Evolutionary conservation across 2,329 filamentous ascomycete species (phyloP).

Genomic region (Myriosclerotinia curreyana): DNA sequence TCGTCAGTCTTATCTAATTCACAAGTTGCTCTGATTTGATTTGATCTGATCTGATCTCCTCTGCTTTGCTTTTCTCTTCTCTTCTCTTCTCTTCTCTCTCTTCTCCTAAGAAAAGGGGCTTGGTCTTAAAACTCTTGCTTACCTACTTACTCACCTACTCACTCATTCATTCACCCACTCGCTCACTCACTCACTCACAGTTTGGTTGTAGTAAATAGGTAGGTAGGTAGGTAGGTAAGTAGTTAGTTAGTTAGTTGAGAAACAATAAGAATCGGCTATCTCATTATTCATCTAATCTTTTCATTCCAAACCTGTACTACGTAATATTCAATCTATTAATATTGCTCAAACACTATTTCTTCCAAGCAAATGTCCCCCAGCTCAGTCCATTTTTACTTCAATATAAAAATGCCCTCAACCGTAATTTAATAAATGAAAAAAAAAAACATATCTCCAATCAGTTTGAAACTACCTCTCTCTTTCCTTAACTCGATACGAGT

Average conservation of each 20-base stretch:
- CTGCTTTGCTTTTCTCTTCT: too few relatives aligned
- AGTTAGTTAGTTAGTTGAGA: neutral
- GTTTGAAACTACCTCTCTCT: neutral
- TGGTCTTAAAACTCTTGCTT: neutral
- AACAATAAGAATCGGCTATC: neutral
- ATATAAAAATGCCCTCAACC: constrained; percentile 5
- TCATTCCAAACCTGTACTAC: constrained; percentile 11
- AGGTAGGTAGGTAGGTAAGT: too few relatives aligned
- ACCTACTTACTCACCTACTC: too few relatives aligned
- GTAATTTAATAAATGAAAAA: neutral
- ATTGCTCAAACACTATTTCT: neutral
- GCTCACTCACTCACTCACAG: neutral
- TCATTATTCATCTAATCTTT: constrained; percentile 10
- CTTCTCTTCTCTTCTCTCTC: too few relatives aligned
- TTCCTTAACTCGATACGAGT: constrained; percentile 1
- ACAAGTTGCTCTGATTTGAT: too few relatives aligned
- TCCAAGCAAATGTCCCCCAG: neutral
- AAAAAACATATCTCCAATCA: neutral
- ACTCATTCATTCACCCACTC: neutral
- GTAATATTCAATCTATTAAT: neutral
- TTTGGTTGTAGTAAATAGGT: too few relatives aligned
- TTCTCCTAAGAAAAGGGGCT: neutral
- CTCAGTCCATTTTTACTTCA: neutral
- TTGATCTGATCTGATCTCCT: too few relatives aligned
- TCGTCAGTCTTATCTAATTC: neutral